Percentiles rank a stretch among this genome's conserved stretches.
phyloP scores from a whole-genome alignment of 202 grass and related monocot genomes.

The Carex sylvatica region DNA sequence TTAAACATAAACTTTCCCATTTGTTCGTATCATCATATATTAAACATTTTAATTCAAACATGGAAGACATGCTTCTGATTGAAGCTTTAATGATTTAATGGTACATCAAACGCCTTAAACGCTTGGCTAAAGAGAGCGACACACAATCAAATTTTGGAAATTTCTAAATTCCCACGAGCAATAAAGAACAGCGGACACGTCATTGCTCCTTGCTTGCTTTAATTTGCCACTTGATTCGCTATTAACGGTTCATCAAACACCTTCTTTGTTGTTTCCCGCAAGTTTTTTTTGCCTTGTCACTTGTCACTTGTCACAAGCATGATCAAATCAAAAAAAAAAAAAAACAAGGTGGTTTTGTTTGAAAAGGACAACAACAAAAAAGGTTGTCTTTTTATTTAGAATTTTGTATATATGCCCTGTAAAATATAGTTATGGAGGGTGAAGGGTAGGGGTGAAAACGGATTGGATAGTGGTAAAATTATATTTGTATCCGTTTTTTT shows the following conservation, averaged over 20 bases:
- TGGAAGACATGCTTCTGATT: not conserved
- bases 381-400: not conserved
- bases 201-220: not conserved
- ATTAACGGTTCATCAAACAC: not conserved
- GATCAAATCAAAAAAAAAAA: not conserved
- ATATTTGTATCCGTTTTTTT: no score
- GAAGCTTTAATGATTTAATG: not conserved
- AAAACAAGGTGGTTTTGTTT: not conserved
- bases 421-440: not conserved
- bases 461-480: no score
- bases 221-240: not conserved
- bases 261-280: not conserved
- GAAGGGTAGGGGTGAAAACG: no score
- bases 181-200: not conserved
- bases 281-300: not conserved
- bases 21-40: not conserved
- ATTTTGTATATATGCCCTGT: not conserved
- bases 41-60: not conserved
- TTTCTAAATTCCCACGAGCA: not conserved
- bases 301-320: not conserved
- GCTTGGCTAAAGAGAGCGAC: no score
- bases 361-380: not conserved
- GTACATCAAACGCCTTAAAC: not conserved
- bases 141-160: not conserved
- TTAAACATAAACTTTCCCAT: not conserved